A percentile compares a stretch with the other conserved stretches of the same genome.
These are phyloP conservation scores for Pestalotiopsis sp. DNA, from an alignment of 2,329 filamentous ascomycete species.

Conservation along the genomic window DNA sequence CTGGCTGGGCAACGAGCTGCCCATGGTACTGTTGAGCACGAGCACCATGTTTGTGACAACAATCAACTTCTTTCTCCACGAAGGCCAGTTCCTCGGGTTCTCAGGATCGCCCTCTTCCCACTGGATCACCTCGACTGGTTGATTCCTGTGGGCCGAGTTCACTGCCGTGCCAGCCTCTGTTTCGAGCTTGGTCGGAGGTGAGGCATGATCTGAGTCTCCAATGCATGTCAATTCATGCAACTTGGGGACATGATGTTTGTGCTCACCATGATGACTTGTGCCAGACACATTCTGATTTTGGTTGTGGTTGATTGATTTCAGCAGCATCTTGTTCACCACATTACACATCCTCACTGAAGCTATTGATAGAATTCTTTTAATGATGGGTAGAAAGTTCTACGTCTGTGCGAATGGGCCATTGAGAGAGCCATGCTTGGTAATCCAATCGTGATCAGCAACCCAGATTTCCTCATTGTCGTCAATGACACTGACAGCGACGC, in stretches of 20 bases:
- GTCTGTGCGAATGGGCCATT: not conserved
- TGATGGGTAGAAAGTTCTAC: not conserved
- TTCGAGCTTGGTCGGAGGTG: not conserved
- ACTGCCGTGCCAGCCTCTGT: not conserved
- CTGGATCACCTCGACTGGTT: not conserved
- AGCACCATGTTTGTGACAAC: slow-evolving; percentile 56
- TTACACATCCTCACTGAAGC: not conserved
- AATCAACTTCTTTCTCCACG: slow-evolving; percentile 52
- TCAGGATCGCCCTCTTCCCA: not conserved
- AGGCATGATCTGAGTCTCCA: not conserved
- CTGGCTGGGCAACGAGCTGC: slow-evolving; percentile 65
- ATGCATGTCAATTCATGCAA: not conserved
- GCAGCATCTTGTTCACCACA: not conserved
- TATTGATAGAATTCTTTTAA: not conserved
- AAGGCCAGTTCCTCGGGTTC: not conserved
- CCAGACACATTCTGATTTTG: not conserved
- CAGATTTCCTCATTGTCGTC: not conserved
- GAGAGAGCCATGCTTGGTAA: not conserved
- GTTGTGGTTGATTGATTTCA: not conserved
- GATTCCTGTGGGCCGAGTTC: not conserved
- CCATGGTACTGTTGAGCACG: slow-evolving; percentile 70
- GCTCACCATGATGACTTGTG: not conserved
- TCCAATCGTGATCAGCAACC: not conserved
- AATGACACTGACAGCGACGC: not conserved
- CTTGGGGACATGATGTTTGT: not conserved